Conservation (phyloP, 2,329 filamentous ascomycete species). For the Phoma herbarum region DNA sequence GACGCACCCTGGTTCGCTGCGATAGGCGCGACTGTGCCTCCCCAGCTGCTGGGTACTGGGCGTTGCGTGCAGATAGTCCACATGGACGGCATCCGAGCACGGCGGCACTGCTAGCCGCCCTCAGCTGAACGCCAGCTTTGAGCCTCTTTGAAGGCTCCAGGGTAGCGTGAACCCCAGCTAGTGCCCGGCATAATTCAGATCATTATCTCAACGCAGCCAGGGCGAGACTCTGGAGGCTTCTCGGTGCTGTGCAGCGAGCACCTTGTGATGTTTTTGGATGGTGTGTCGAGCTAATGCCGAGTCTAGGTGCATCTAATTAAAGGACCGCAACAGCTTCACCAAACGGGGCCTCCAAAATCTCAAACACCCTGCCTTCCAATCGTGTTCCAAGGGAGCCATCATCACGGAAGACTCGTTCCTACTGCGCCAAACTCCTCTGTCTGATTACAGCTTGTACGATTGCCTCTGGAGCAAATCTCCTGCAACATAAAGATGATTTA, state of each 20-base stretch:
- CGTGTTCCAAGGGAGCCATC: conserved; percentile 6
- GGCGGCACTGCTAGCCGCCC: conserved; percentile 1
- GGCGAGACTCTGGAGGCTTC: conserved; percentile 1
- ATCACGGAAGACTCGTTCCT: not conserved
- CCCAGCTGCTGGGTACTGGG: not conserved
- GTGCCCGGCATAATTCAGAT: conserved; percentile 13
- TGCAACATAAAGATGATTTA: not conserved
- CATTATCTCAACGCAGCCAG: conserved; percentile 5
- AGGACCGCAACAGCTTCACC: conserved; percentile 18
- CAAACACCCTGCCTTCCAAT: conserved; percentile 16
- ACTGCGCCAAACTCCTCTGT: conserved; percentile 4
- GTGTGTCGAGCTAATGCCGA: conserved; percentile 4
- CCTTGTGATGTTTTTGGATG: conserved; percentile 1
- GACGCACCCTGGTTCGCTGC: conserved; percentile 5
- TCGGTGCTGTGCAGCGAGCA: conserved; percentile 5
- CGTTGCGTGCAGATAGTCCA: conserved; percentile 1
- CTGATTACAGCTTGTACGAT: not conserved
- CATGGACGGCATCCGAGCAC: conserved; percentile 4
- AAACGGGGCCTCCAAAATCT: conserved; percentile 7
- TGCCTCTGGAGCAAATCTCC: not conserved
- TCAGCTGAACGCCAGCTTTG: conserved; percentile 1
- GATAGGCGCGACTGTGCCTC: conserved; percentile 7
- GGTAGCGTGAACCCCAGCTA: conserved; percentile 1
- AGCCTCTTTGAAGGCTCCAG: conserved; percentile 7
- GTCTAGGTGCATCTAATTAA: conserved; percentile 22